These are phyloP conservation scores for Lepiota brunneoincarnata DNA, from an alignment of 768 basidiomycete species.

Conservation along the genomic window DNA sequence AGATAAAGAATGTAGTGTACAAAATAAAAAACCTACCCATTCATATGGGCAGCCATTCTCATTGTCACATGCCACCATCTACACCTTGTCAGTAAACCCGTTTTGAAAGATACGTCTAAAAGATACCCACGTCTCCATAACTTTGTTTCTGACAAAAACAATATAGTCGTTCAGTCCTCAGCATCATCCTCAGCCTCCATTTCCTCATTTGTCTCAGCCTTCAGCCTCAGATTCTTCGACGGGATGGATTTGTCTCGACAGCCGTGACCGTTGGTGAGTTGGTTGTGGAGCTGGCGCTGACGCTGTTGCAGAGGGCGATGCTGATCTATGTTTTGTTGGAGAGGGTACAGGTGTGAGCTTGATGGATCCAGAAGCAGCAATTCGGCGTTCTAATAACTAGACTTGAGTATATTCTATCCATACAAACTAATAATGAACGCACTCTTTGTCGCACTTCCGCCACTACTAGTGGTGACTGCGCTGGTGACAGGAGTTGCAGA, in stretches of 20 bases:
- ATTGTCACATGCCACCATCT: slow-evolving; percentile 78
- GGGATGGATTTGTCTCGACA: slow-evolving; percentile 44
- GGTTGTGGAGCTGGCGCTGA: slow-evolving; percentile 22
- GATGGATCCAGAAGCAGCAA: slow-evolving; percentile 37
- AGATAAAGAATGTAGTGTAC: not conserved
- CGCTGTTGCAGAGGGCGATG: slow-evolving; percentile 33
- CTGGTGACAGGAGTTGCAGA: slow-evolving; percentile 8
- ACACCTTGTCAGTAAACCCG: not conserved
- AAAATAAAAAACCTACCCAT: slow-evolving; percentile 46
- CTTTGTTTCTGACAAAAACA: slow-evolving; percentile 52
- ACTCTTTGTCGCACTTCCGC: slow-evolving; percentile 41
- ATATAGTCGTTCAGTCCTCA: slow-evolving; percentile 47
- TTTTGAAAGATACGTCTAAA: not conserved
- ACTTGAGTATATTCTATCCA: not conserved
- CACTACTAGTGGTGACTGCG: slow-evolving; percentile 2
- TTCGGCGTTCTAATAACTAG: slow-evolving; percentile 34
- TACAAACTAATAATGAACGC: slow-evolving; percentile 12
- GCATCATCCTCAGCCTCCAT: slow-evolving; percentile 38
- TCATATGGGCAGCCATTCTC: slow-evolving; percentile 61
- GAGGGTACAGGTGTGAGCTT: slow-evolving; percentile 36
- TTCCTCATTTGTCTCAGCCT: slow-evolving; percentile 39
- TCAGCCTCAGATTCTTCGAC: slow-evolving; percentile 35
- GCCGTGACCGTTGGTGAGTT: slow-evolving; percentile 39
- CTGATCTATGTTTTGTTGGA: slow-evolving; percentile 39
- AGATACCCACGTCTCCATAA: slow-evolving; percentile 43